Base-by-base conservation (phyloP, 495 filamentous ascomycete genomes). In the Massariosphaeria phaeospora region DNA sequence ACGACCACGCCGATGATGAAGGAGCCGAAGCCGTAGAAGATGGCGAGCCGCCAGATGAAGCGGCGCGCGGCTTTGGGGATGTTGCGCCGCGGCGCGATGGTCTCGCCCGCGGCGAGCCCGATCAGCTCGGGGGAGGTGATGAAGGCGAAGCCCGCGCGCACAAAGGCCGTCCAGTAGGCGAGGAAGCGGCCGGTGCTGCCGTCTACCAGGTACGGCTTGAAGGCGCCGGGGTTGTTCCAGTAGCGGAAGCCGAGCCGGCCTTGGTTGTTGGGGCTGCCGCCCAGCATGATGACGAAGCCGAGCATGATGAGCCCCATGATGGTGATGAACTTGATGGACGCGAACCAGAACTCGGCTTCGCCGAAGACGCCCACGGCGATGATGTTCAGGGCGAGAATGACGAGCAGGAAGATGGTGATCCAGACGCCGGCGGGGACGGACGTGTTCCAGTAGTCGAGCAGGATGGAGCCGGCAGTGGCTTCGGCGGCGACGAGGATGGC, bases 361-460 rank as follows among this genome's bases (percentile, higher is more conserved):
- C 75, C 76, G 43, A 75, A 79, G 0, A 76, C 50, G 2, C 66
- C 61, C 0, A 77, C 75, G 41, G 47, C 72, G 26, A 72, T 68
- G 51, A 62, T 57, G 56, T 70, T 74, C 1, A 72, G 68, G 18
- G 70, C 65, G 8, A 76, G 61, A 36, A 81, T 73, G 0, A 74
- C 53, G 12, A 75, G 54, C 15, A 68, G 57, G 4, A 79, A 66
- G 10, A 77, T 65, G 17, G 74, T 69, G 34, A 77, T 73, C 75
- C 73, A 75, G 10, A 72, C 63, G 0, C 68, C 70, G 36, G 55
- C 64, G 43, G 57, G 68, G 18, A 72, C 52, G 21, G 63, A 35
- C 3, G 57, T 70, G 6, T 58, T 48, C 74, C 74, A 77, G 56
- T 73, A 74, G 38, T 76, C 69, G 47, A 80, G 74, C 24, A 80